Conservation (phyloP, 2,329 filamentous ascomycete genomes). For the Alternaria burnsii region DNA sequence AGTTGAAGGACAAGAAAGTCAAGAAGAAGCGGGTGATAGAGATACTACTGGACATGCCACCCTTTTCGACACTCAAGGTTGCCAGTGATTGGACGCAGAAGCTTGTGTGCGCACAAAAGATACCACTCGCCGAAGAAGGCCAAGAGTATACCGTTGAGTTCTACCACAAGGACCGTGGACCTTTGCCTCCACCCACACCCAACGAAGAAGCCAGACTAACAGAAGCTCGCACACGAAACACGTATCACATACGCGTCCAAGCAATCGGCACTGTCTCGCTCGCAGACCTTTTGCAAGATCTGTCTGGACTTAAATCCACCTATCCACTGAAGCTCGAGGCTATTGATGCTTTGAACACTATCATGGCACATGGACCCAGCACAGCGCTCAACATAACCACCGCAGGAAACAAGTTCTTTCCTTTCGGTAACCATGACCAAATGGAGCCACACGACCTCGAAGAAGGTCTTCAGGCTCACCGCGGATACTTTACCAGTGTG, state of each 20-base stretch:
- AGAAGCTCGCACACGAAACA: conserved; percentile 30
- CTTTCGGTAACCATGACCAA: conserved; percentile 57
- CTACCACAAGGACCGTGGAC: conserved; percentile 38
- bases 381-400: conserved; percentile 52
- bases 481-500: conserved; percentile 70
- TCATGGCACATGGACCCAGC: conserved; percentile 61
- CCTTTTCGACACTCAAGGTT: conserved; percentile 39
- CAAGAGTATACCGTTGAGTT: conserved; percentile 35
- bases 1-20: conserved; percentile 43
- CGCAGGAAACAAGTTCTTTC: conserved; percentile 60
- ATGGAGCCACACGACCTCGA: conserved; percentile 54
- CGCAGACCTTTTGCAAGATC: conserved; percentile 54
- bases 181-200: conserved; percentile 22
- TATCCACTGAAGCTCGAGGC: conserved; percentile 60
- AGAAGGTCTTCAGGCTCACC: conserved; percentile 63
- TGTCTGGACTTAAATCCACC: conserved; percentile 52
- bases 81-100: conserved; percentile 54
- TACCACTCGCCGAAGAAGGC: conserved; percentile 23
- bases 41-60: conserved; percentile 50
- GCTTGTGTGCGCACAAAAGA: conserved; percentile 36
- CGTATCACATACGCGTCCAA: conserved; percentile 30
- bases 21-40: conserved; percentile 60
- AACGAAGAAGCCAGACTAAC: conserved; percentile 26
- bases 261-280: conserved; percentile 37
- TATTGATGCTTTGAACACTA: conserved; percentile 67